These are phyloP conservation scores for Dactylellina haptotyla DNA, from an alignment of 2,329 filamentous ascomycete species.

Conservation along the genomic window DNA sequence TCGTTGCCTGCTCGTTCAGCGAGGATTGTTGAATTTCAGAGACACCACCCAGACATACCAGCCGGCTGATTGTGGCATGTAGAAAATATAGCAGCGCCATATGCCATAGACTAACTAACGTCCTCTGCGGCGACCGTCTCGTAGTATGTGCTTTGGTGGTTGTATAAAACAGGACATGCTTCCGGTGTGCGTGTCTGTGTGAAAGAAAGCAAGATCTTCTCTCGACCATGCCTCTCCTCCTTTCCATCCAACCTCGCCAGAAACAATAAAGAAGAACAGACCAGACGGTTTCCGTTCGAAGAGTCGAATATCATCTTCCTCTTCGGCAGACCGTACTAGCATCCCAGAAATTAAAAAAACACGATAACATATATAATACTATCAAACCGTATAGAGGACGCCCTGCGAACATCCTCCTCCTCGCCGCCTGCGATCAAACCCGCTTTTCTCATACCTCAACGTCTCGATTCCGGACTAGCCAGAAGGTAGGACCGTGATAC, in stretches of 20 bases:
- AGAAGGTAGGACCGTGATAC: background rate
- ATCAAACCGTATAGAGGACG: background rate
- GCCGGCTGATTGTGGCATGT: constrained; percentile 21
- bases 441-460: constrained; percentile 12
- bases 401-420: background rate
- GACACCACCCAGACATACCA: constrained; percentile 27
- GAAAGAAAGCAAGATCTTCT: too few species aligned
- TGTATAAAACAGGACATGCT: constrained; percentile 10
- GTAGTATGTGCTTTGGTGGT: background rate
- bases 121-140: background rate
- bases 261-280: background rate
- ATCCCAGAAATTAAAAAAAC: too few species aligned
- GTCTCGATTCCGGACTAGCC: constrained; percentile 2
- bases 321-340: too few species aligned
- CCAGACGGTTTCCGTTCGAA: constrained; percentile 29
- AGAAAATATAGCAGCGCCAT: background rate
- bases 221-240: background rate
- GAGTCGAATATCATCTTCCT: constrained; percentile 53
- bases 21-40: constrained; percentile 52
- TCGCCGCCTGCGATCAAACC: background rate
- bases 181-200: background rate
- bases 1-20: background rate
- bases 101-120: background rate
- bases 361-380: background rate
- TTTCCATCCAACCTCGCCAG: background rate